Base-by-base conservation (phyloP, 768 basidiomycete species). In the Russula virescens region DNA sequence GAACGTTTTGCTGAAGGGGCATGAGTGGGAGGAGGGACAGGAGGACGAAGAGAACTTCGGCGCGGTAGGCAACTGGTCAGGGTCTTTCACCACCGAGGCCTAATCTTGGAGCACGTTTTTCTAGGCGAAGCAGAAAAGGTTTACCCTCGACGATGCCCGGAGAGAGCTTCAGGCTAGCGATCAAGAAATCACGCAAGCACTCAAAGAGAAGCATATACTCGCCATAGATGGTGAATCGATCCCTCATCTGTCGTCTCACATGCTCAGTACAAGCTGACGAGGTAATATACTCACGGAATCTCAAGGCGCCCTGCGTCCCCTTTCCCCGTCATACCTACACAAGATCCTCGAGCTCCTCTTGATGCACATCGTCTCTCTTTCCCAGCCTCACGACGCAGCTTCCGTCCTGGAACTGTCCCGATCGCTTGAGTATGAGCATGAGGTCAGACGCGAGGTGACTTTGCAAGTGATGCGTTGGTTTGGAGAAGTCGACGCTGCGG, bases 381-480 rank as follows among this genome's bases (percentile, higher is more conserved):
- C 81, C 10, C 77, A 86, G 47, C 73, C 81, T 9, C 76, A 80
- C 66, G 73, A 78, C 3, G 76, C 79, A 4, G 85, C 80, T 0
- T 76, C 83, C 0, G 77, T 85, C n/a, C 80, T 84, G 48, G 78
- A 79, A n/a, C 73, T 96, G 47, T 71, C 80, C 8, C 75, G 80
- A 11, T 75, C 82, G 0, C 79, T 98, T 14, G 81, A 83, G 19
- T 80, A 87, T 47, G 88, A 90, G 3, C 86, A 93, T 69, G 90
- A 91, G 21, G 74, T 95, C 18, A 78, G 83, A 9, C 74, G 81
- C 8, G 71, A 76, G 2, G 80, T 94, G 31, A 80, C 84, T 9
- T 74, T 71, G 8, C 91, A 93, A 70, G 79, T 94, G 28, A 83
- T 97, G 78, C 71, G 75, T 0, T 95, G 95, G 87, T 98, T 96